Percentiles rank a stretch among this genome's conserved stretches.
Conservation (phyloP, 1,139 yeast genomes). For the Diutina sp. region DNA sequence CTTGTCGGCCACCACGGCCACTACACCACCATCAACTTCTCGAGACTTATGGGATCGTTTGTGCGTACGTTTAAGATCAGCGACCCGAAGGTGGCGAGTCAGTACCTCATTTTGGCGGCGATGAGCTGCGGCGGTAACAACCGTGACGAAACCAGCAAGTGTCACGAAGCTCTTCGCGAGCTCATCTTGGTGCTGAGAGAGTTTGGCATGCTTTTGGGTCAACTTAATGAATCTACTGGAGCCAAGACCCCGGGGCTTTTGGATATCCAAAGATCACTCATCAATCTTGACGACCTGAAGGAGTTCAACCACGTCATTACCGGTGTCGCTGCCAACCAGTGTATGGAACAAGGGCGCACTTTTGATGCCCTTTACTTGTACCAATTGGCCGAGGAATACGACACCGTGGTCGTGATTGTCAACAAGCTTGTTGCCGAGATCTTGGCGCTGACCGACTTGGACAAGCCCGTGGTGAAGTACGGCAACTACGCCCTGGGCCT, state of each 20-base stretch:
- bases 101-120: slow-evolving; percentile 67
- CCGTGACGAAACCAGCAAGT: slow-evolving; percentile 37
- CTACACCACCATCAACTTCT: slow-evolving; percentile 38
- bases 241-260: slow-evolving; percentile 73
- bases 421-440: slow-evolving; percentile 74
- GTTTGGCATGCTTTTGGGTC: slow-evolving; percentile 70
- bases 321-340: slow-evolving; percentile 73
- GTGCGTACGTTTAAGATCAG: slow-evolving; percentile 73
- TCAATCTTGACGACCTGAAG: slow-evolving; percentile 45
- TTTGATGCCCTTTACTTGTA: slow-evolving; percentile 79
- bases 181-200: slow-evolving; percentile 80
- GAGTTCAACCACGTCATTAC: slow-evolving; percentile 44
- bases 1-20: slow-evolving; percentile 21
- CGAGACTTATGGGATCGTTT: slow-evolving; percentile 53
- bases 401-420: slow-evolving; percentile 67
- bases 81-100: slow-evolving; percentile 86
- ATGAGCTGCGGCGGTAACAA: slow-evolving; percentile 29
- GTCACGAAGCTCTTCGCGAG: slow-evolving; percentile 76
- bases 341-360: slow-evolving; percentile 86
- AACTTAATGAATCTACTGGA: slow-evolving; percentile 55
- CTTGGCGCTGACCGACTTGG: slow-evolving; percentile 61
- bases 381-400: slow-evolving; percentile 81
- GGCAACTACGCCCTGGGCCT: slow-evolving; percentile 19
- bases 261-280: slow-evolving; percentile 63
- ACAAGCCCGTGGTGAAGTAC: slow-evolving; percentile 37